Evolutionary conservation across 1,284 basidiomycete genomes (phyloP), one percentile per base, ranked within the genome.

Genomic region (Phaffia rhodozyma): DNA sequence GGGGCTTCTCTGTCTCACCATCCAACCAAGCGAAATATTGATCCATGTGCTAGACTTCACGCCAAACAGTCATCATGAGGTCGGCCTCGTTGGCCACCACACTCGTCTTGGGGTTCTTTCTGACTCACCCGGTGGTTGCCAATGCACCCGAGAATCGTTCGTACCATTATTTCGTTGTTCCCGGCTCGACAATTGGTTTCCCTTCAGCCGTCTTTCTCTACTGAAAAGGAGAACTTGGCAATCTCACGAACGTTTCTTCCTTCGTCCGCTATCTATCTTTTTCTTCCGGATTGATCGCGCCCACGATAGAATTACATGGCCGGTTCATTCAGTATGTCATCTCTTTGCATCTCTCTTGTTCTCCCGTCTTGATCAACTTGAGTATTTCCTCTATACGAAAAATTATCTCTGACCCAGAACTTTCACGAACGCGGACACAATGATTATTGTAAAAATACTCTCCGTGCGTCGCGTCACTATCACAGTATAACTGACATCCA

Each of bases 401-500:
- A 34, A 34, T 34, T 43, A 2, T 43, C 2, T 43, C 13, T 43
- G 13, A 43, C 48, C 30, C 29, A 27, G 6, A 25, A 32, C 9
- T 23, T n/a, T 3, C 52, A n/a, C 18, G n/a, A 50, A 4, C n/a
- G 48, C 27, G 50, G 21, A 23, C 21, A 20, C 2, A 27, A 9
- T 49, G 25, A 21, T n/a, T 13, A 25, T 38, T 20, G 23, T 21
- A 18, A 52, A 52, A 52, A 52, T 5, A 52, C 34, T 34, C 29
- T n/a, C 30, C 23, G 43, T 25, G 29, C n/a, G 0, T 67, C 66
- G 1, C 63, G 67, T 16, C 63, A 48, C 29, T 71, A 75, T 63
- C 66, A 74, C 20, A 76, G 76, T 66, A 71, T 77, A 48, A 77
- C 76, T 32, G 76, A 77, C 64, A 72, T 77, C 30, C 76, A 77